Evolutionary conservation across 83 land plant species (phyloP), one percentile per base, ranked within the genome.

Genomic region (Larix sibirica): DNA sequence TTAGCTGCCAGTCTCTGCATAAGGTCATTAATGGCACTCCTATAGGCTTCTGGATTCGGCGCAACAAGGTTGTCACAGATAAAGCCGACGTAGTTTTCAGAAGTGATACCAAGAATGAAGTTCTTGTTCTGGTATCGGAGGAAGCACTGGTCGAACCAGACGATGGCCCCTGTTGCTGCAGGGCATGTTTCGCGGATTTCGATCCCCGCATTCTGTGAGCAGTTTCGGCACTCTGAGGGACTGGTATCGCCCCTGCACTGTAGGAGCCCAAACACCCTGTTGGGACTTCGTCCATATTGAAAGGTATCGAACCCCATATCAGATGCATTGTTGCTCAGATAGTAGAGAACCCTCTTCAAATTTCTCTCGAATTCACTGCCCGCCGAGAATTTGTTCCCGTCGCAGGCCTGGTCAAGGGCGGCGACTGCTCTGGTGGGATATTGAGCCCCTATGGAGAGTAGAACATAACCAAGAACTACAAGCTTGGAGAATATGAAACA

Each of bases 81-180:
- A 61, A 40, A 62, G 12, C 81, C 64, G 6, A 56, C 16, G 33
- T 21, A 13, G 26, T n/a, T 26, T 8, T 38, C 23, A 2, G 18
- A 17, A 21, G 16, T 63, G 36, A 44, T 6, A 24, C 38, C 50
- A 2, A 59, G 33, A 7, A 44, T 62, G 47, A 80, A 80, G 73
- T 62, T 62, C 8, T 70, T 20, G n/a, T 64, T 64, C 23, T 80
- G 28, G 73, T 80, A 80, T 33, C 81, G 81, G 14, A 80, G 38
- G 24, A 80, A 80, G 81, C 81, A 80, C 31, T 21, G 14, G 14
- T 80, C 74, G 0, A 63, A 62, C 66, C 68, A 65, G 14, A 80
- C 50, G 47, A 62, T n/a, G 8, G 81, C 81, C 24, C 81, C 71
- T 14, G 28, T 65, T 3, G 73, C 44, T 12, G 17, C 54, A 1